Percentiles rank a stretch among this genome's conserved stretches.
Evolutionary conservation across 768 basidiomycete genomes (phyloP).

Genomic region (Termitomyces sp.): DNA sequence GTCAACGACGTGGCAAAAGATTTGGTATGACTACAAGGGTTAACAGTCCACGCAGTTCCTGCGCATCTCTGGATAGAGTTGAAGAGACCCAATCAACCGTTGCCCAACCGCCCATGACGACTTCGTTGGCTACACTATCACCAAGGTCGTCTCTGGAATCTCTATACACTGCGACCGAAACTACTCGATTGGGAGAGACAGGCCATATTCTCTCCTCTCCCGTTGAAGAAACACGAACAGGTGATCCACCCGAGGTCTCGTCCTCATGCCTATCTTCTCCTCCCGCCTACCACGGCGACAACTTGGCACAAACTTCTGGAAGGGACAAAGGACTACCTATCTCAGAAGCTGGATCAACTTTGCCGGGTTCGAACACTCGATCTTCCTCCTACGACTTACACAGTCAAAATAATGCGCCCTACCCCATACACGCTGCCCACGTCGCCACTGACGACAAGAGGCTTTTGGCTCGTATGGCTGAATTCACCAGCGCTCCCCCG

Average conservation of each 20-base stretch:
- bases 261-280: conserved; percentile 15
- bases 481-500: conserved; percentile 53
- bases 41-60: conserved; percentile 25
- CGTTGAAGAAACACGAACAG: conserved; percentile 11
- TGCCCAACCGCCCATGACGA: conserved; percentile 5
- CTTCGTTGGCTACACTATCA: conserved; percentile 21
- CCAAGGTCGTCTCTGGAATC: conserved; percentile 28
- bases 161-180: conserved; percentile 1
- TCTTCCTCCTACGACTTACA: conserved; percentile 6
- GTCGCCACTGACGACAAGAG: conserved; percentile 65
- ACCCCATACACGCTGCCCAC: conserved; percentile 41
- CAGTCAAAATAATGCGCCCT: conserved; percentile 9
- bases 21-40: conserved; percentile 16
- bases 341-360: conserved; percentile 1
- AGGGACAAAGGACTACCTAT: neutral
- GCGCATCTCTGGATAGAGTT: conserved; percentile 12
- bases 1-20: conserved; percentile 51
- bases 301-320: conserved; percentile 10
- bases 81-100: conserved; percentile 5
- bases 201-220: conserved; percentile 6
- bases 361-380: conserved; percentile 12
- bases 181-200: neutral
- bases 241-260: conserved; percentile 11
- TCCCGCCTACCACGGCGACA: conserved; percentile 43
- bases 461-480: conserved; percentile 48